Evolutionary conservation across 1,284 basidiomycete species (phyloP).

Genomic region (Rhodotorula glutinis): DNA sequence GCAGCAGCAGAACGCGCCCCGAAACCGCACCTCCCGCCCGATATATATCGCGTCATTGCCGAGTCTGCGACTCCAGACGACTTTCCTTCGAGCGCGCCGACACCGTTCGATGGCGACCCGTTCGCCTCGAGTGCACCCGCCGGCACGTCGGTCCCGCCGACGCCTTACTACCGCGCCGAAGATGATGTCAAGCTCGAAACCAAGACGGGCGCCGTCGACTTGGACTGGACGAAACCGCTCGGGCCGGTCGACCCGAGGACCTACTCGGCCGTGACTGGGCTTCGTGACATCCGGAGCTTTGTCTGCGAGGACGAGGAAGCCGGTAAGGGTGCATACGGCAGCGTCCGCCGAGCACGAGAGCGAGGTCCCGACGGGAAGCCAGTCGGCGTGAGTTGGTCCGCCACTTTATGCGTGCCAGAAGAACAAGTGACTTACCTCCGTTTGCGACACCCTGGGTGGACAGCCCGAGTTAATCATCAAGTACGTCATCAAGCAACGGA

Average conservation of each 20-base stretch:
- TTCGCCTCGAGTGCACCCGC: conserved; percentile 12
- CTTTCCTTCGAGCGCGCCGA: not conserved
- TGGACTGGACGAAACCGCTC: conserved; percentile 25
- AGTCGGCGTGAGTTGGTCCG: conserved; percentile 63
- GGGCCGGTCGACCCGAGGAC: conserved; percentile 41
- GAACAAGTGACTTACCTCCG: no score
- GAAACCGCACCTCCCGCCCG: conserved; percentile 16
- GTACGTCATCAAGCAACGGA: conserved; percentile 96
- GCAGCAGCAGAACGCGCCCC: not conserved
- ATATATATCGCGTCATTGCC: conserved; percentile 1
- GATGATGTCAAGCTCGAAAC: not conserved
- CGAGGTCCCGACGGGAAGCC: conserved; percentile 66
- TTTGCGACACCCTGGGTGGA: conserved; percentile 12
- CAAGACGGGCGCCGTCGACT: conserved; percentile 15
- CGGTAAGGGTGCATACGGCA: conserved; percentile 92
- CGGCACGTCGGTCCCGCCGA: not conserved
- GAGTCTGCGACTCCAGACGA: not conserved
- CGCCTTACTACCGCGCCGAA: not conserved
- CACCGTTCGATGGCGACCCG: conserved; percentile 21
- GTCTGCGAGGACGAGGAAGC: conserved; percentile 73
- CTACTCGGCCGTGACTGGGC: conserved; percentile 41
- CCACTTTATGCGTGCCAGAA: conserved; percentile 16
- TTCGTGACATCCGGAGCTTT: conserved; percentile 67
- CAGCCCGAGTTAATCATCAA: conserved; percentile 78
- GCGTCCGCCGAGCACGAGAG: conserved; percentile 86